Percentiles rank a stretch among this genome's conserved stretches.
Evolutionary conservation across 768 basidiomycete genomes (phyloP).

Genomic region (Butyriboletus loyo): DNA sequence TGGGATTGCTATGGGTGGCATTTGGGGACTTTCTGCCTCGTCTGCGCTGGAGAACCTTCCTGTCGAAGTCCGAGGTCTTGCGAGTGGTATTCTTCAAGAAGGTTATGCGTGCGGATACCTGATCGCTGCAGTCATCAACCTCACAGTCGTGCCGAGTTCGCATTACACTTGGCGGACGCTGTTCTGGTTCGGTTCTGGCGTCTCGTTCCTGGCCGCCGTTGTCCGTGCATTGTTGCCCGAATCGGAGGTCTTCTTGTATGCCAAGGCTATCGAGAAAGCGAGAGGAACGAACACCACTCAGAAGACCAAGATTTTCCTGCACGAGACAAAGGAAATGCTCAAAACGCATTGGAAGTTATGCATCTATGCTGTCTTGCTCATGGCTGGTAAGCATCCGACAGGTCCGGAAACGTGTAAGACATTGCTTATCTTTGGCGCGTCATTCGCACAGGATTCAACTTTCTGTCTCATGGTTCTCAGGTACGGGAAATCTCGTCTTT

Average conservation of each 20-base stretch:
- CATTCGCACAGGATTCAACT: conserved; percentile 57
- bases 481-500: conserved; percentile 27
- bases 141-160: conserved; percentile 46
- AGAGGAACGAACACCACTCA: conserved; percentile 34
- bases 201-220: conserved; percentile 65
- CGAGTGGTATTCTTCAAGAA: conserved; percentile 82
- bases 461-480: conserved; percentile 72
- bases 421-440: not conserved
- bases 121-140: conserved; percentile 79
- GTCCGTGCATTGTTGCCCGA: conserved; percentile 74
- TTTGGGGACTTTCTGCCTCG: conserved; percentile 82
- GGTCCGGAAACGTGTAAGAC: not conserved
- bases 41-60: conserved; percentile 90
- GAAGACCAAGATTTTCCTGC: conserved; percentile 71
- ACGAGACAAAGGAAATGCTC: conserved; percentile 72
- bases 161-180: conserved; percentile 65
- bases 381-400: conserved; percentile 46
- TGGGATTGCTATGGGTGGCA: conserved; percentile 84
- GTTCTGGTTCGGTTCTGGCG: conserved; percentile 77
- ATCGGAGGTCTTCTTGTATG: conserved; percentile 67
- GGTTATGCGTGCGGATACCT: conserved; percentile 89
- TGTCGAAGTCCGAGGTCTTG: conserved; percentile 79
- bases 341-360: conserved; percentile 79
- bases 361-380: conserved; percentile 80
- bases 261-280: conserved; percentile 51